Percentiles rank a stretch among this genome's conserved stretches.
These are phyloP conservation scores for Wickerhamomyces chaumierensis DNA, from an alignment of 805 yeast species.

Conservation along the genomic window DNA sequence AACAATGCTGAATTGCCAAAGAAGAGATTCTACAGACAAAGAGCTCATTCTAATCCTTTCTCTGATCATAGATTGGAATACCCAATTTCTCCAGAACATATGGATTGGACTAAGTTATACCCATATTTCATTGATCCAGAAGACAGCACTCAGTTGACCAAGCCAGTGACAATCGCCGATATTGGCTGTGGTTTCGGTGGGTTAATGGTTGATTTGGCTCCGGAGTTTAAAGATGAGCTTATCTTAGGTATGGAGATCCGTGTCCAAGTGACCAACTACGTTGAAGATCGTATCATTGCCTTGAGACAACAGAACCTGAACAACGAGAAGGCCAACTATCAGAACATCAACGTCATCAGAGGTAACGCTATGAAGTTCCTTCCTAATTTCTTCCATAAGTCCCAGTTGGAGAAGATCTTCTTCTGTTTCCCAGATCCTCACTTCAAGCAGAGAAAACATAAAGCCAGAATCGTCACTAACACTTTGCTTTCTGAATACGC, in stretches of 20 bases:
- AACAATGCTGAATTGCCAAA: conserved; percentile 49
- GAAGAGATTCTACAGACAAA: conserved; percentile 83
- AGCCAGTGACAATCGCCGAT: conserved; percentile 79
- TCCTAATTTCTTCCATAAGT: conserved; percentile 83
- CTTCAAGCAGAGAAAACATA: conserved; percentile 93
- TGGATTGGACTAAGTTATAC: conserved; percentile 79
- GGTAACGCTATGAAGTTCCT: conserved; percentile 97
- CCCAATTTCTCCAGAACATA: conserved; percentile 66
- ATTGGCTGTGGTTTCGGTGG: conserved; percentile 99
- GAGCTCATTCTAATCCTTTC: conserved; percentile 97
- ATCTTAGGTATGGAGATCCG: conserved; percentile 95
- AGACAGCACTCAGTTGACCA: conserved; percentile 28
- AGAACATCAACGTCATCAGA: conserved; percentile 81
- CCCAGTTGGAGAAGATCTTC: conserved; percentile 82
- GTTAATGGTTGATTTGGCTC: conserved; percentile 65
- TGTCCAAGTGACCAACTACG: conserved; percentile 95
- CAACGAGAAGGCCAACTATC: conserved; percentile 36
- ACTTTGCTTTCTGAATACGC: conserved; percentile 90
- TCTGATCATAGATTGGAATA: conserved; percentile 90
- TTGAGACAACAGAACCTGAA: conserved; percentile 37
- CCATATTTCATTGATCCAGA: conserved; percentile 43
- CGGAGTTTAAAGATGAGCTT: conserved; percentile 59
- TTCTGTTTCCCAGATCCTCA: conserved; percentile 99
- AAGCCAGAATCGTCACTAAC: conserved; percentile 88
- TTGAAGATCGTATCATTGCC: conserved; percentile 89